phyloP scores from a whole-genome alignment of 2,329 filamentous ascomycete species.

The Fusarium cicatricum region DNA sequence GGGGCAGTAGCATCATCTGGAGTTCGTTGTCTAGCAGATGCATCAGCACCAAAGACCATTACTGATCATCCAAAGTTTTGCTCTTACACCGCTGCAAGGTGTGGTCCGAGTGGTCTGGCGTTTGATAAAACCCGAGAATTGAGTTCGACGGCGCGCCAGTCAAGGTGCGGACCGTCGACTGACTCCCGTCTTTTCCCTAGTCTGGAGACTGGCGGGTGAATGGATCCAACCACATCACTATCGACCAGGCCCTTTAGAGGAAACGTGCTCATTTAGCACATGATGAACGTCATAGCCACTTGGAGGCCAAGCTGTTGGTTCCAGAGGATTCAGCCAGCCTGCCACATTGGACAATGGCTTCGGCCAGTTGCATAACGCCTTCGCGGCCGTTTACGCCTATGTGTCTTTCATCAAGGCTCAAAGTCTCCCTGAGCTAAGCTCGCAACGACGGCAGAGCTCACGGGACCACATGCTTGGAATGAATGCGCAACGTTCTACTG shows the following conservation, averaged over 20 bases:
- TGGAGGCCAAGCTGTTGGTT: constrained; percentile 10
- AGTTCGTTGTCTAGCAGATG: background rate
- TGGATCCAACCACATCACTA: constrained; percentile 36
- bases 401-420: background rate
- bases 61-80: background rate
- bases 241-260: constrained; percentile 6
- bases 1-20: background rate
- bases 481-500: constrained; percentile 7
- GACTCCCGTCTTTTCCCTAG: constrained; percentile 44
- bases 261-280: constrained; percentile 24
- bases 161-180: constrained; percentile 41
- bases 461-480: constrained; percentile 8
- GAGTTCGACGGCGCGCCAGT: constrained; percentile 42
- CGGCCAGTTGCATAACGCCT: background rate
- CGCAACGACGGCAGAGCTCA: background rate
- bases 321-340: constrained; percentile 8
- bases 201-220: constrained; percentile 31
- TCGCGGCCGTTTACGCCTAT: background rate
- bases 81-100: constrained; percentile 30
- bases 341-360: constrained; percentile 2
- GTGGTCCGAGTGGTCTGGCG: constrained; percentile 18
- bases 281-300: constrained; percentile 25
- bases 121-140: constrained; percentile 32
- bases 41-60: background rate
- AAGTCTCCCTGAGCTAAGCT: background rate